These are phyloP conservation scores for Vanderwaltozyma polyspora DNA, from an alignment of 805 yeast species.

Conservation along the genomic window DNA sequence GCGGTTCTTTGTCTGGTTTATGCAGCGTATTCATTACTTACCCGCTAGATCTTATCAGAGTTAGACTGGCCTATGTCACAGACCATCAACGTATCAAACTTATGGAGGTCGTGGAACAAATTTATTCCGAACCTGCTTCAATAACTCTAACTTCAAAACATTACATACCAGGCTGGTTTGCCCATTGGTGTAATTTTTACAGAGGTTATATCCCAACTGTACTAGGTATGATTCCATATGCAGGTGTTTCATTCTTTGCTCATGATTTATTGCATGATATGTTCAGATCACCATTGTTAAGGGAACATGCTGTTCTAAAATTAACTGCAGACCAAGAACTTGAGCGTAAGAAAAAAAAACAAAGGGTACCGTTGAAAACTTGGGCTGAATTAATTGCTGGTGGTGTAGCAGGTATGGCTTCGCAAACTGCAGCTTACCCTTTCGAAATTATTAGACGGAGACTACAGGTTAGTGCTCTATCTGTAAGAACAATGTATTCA, in stretches of 20 bases:
- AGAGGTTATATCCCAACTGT: slow-evolving; percentile 92
- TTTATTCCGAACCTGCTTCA: slow-evolving; percentile 25
- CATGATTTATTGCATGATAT: slow-evolving; percentile 87
- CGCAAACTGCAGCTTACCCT: slow-evolving; percentile 96
- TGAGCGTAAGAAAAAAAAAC: slow-evolving; percentile 10
- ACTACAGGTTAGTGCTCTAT: slow-evolving; percentile 86
- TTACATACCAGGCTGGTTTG: slow-evolving; percentile 28
- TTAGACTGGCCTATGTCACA: slow-evolving; percentile 85
- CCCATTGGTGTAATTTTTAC: slow-evolving; percentile 56
- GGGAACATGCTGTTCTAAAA: slow-evolving; percentile 39
- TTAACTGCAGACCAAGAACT: slow-evolving; percentile 14
- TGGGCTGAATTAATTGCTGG: slow-evolving; percentile 95
- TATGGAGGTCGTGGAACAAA: slow-evolving; percentile 18
- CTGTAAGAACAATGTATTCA: slow-evolving; percentile 42
- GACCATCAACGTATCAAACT: slow-evolving; percentile 24
- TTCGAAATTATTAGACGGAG: slow-evolving; percentile 90
- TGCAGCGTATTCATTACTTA: slow-evolving; percentile 80
- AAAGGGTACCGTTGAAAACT: slow-evolving; percentile 58
- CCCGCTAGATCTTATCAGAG: slow-evolving; percentile 84
- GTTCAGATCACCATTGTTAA: slow-evolving; percentile 49
- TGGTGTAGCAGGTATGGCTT: slow-evolving; percentile 87
- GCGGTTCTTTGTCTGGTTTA: slow-evolving; percentile 88
- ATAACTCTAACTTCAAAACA: slow-evolving; percentile 25
- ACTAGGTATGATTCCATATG: slow-evolving; percentile 93
- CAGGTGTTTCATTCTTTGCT: slow-evolving; percentile 92